A percentile compares a stretch with the other conserved stretches of the same genome.
Evolutionary conservation across 495 filamentous ascomycete genomes (phyloP).

Genomic region (Talaromyces liani): DNA sequence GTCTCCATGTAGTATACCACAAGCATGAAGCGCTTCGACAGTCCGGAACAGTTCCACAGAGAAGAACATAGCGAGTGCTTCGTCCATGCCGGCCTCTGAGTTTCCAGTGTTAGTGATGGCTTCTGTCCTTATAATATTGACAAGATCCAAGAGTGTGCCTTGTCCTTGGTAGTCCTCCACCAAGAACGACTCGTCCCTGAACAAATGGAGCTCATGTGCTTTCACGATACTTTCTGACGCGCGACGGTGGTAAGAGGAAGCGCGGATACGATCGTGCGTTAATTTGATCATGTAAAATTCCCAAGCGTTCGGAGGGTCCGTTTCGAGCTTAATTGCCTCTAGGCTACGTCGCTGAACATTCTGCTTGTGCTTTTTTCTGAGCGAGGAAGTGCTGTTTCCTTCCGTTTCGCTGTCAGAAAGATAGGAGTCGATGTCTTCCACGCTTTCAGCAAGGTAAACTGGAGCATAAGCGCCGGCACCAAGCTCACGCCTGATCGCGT

Average conservation of each 20-base stretch:
- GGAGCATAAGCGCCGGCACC: slow-evolving; percentile 91
- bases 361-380: slow-evolving; percentile 5
- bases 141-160: slow-evolving; percentile 85
- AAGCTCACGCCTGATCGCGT: slow-evolving; percentile 79
- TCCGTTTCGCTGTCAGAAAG: slow-evolving; percentile 28
- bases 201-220: slow-evolving; percentile 83
- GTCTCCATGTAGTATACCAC: slow-evolving; percentile 82
- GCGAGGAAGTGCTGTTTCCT: slow-evolving; percentile 10
- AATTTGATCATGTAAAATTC: slow-evolving; percentile 94
- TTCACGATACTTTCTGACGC: slow-evolving; percentile 67
- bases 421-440: slow-evolving; percentile 35
- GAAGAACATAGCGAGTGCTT: slow-evolving; percentile 89
- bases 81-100: slow-evolving; percentile 66
- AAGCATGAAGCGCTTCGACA: slow-evolving; percentile 75
- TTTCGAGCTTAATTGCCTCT: slow-evolving; percentile 89
- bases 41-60: slow-evolving; percentile 85
- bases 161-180: slow-evolving; percentile 82
- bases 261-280: slow-evolving; percentile 62
- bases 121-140: slow-evolving; percentile 77
- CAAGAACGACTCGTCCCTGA: slow-evolving; percentile 76
- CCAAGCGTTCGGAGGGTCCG: slow-evolving; percentile 75
- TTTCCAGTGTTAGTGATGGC: slow-evolving; percentile 33
- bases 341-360: slow-evolving; percentile 40
- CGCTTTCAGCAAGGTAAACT: slow-evolving; percentile 81
- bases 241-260: slow-evolving; percentile 35